phyloP scores from a whole-genome alignment of 2,329 filamentous ascomycete species.

The Neobulgaria alba region DNA sequence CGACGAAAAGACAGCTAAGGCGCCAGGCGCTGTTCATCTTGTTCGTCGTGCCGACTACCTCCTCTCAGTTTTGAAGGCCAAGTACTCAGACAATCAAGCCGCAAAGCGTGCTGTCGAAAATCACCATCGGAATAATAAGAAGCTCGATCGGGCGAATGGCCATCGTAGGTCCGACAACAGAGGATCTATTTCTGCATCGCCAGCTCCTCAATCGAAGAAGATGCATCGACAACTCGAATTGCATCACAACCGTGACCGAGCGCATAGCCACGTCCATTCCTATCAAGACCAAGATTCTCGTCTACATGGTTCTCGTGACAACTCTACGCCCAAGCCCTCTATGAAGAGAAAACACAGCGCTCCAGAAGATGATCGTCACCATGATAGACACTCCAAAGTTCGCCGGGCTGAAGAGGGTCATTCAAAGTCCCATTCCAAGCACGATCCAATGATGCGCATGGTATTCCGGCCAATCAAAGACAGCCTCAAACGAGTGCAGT shows the following conservation, averaged over 20 bases:
- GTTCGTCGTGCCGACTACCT: constrained; percentile 93
- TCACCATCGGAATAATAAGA: constrained; percentile 92
- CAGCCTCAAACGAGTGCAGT: constrained; percentile 50
- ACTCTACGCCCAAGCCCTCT: constrained; percentile 31
- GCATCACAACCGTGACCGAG: constrained; percentile 39
- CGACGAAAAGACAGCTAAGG: constrained; percentile 66
- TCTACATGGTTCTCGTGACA: constrained; percentile 16
- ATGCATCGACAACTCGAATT: constrained; percentile 29
- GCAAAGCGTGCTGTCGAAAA: constrained; percentile 80
- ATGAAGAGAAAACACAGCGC: constrained; percentile 53
- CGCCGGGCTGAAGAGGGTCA: constrained; percentile 43
- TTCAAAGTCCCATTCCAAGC: constrained; percentile 13
- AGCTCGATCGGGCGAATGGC: constrained; percentile 46
- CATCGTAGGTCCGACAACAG: constrained; percentile 50
- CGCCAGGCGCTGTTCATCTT: constrained; percentile 93
- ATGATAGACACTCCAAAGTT: constrained; percentile 42
- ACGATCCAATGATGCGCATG: constrained; percentile 33
- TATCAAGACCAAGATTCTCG: constrained; percentile 36
- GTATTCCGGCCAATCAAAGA: constrained; percentile 49
- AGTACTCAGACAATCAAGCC: constrained; percentile 68
- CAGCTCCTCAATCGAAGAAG: constrained; percentile 48
- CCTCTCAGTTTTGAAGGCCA: constrained; percentile 81
- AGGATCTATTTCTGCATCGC: constrained; percentile 61
- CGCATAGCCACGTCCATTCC: constrained; percentile 37
- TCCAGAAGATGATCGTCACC: constrained; percentile 39